Conservation (phyloP, 208 protist genomes). For the Crithidia brevicula region DNA sequence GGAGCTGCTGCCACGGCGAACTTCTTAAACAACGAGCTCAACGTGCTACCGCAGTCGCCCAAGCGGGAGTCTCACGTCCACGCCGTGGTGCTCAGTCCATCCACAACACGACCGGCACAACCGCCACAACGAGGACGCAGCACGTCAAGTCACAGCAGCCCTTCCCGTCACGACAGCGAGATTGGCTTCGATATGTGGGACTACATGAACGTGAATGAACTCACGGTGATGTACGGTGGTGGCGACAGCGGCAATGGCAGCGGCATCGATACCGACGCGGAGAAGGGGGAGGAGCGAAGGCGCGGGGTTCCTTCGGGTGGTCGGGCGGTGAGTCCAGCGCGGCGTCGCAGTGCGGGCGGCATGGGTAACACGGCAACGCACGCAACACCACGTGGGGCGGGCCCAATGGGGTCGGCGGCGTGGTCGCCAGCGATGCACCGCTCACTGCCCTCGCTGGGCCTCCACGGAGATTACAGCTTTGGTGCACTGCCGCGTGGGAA, state of each 20-base stretch:
- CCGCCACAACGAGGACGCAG: not conserved
- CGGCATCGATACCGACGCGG: no score
- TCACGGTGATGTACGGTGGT: not conserved
- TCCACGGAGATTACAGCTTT: constrained; percentile 8
- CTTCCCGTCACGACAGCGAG: not conserved
- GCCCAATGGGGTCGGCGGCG: not conserved
- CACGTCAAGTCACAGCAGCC: not conserved
- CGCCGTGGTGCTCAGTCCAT: not conserved
- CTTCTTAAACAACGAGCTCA: not conserved
- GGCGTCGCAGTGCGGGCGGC: not conserved
- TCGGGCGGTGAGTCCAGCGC: no score
- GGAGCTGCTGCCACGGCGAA: not conserved
- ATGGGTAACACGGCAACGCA: not conserved
- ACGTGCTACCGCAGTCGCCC: not conserved
- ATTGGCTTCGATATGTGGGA: constrained; percentile 11
- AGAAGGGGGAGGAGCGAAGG: no score
- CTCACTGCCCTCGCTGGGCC: constrained; percentile 1
- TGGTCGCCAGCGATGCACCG: not conserved
- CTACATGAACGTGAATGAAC: constrained; percentile 13
- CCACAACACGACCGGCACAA: not conserved
- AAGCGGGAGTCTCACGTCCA: no score
- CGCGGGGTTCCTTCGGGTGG: no score
- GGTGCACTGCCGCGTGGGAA: not conserved
- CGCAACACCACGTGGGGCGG: no score
- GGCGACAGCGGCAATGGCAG: not conserved